Conservation (phyloP, 2,329 filamentous ascomycete species). For the Aspergillus candidus region DNA sequence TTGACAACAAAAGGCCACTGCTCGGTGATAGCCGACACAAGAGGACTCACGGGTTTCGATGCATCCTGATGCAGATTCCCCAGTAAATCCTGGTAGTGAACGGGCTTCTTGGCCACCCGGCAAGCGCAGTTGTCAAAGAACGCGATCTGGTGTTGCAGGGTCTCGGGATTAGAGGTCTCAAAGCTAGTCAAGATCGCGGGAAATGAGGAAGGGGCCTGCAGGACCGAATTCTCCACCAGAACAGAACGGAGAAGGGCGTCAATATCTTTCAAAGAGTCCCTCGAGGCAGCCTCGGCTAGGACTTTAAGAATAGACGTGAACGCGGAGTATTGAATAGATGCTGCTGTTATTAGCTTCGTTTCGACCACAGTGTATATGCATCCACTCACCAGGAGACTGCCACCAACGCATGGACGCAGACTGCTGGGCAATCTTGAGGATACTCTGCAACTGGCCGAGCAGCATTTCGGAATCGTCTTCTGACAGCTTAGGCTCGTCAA, state of each 20-base stretch:
- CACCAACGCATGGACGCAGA: slow-evolving; percentile 91
- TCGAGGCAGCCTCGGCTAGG: slow-evolving; percentile 25
- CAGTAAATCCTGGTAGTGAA: slow-evolving; percentile 65
- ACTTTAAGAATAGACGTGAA: slow-evolving; percentile 39
- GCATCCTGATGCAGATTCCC: slow-evolving; percentile 34
- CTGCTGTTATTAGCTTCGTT: slow-evolving; percentile 10
- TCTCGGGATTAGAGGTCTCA: slow-evolving; percentile 25
- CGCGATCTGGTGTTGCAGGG: slow-evolving; percentile 47
- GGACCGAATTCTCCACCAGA: slow-evolving; percentile 32
- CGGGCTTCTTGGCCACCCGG: slow-evolving; percentile 67
- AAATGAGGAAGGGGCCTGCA: slow-evolving; percentile 32
- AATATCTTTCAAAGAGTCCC: slow-evolving; percentile 29
- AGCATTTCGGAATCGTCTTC: slow-evolving; percentile 52
- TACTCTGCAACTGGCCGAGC: slow-evolving; percentile 70
- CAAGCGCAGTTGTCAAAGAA: slow-evolving; percentile 81
- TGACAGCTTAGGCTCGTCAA: slow-evolving; percentile 46
- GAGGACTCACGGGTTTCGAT: slow-evolving; percentile 50
- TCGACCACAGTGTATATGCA: background rate
- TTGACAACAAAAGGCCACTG: slow-evolving; percentile 67
- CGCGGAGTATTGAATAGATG: slow-evolving; percentile 38
- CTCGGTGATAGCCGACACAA: slow-evolving; percentile 66
- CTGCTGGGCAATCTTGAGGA: slow-evolving; percentile 71
- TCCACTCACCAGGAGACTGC: slow-evolving; percentile 54
- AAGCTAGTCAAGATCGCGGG: slow-evolving; percentile 35
- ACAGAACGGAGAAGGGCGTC: slow-evolving; percentile 30